A percentile compares a stretch with the other conserved stretches of the same genome.
phyloP scores from a whole-genome alignment of 2,329 filamentous ascomycete genomes.

The Akanthomyces dipterigenus region DNA sequence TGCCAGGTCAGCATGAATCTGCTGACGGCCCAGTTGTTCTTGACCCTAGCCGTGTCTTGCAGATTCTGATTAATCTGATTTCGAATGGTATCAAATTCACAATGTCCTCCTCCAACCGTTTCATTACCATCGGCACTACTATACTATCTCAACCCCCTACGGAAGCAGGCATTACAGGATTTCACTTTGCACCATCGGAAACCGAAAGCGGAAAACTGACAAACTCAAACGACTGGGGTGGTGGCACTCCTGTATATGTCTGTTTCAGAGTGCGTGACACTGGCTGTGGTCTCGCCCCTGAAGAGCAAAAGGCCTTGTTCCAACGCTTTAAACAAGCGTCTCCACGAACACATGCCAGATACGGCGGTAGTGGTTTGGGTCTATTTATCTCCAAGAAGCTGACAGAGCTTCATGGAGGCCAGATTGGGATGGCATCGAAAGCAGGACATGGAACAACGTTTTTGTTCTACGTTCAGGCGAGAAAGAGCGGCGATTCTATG shows the following conservation, averaged over 20 bases:
- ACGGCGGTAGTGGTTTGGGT: constrained; percentile 57
- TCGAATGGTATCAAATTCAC: constrained; percentile 83
- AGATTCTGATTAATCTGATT: constrained; percentile 73
- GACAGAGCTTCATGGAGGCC: constrained; percentile 57
- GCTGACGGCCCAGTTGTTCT: constrained; percentile 57
- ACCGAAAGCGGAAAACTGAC: not conserved
- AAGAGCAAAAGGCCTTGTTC: constrained; percentile 60
- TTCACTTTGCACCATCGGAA: not conserved
- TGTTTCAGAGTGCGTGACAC: constrained; percentile 57
- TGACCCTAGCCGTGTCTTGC: constrained; percentile 68
- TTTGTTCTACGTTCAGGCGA: constrained; percentile 55
- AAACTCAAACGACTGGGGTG: constrained; percentile 22
- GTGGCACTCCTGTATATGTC: constrained; percentile 28
- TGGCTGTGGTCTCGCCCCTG: constrained; percentile 53
- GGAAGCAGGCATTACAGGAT: not conserved
- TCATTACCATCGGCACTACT: not conserved
- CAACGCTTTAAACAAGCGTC: constrained; percentile 60
- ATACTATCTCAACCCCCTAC: not conserved
- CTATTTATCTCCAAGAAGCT: constrained; percentile 59
- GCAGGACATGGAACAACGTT: constrained; percentile 54
- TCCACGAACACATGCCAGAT: constrained; percentile 45
- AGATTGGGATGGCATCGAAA: constrained; percentile 55
- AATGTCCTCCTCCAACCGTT: no score
- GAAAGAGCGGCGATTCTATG: constrained; percentile 29
- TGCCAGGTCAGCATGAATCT: not conserved